Percentiles rank a stretch among this genome's conserved stretches.
These are phyloP conservation scores for Calendula officinalis DNA, from an alignment of 129 eudicot genomes.

Conservation along the genomic window DNA sequence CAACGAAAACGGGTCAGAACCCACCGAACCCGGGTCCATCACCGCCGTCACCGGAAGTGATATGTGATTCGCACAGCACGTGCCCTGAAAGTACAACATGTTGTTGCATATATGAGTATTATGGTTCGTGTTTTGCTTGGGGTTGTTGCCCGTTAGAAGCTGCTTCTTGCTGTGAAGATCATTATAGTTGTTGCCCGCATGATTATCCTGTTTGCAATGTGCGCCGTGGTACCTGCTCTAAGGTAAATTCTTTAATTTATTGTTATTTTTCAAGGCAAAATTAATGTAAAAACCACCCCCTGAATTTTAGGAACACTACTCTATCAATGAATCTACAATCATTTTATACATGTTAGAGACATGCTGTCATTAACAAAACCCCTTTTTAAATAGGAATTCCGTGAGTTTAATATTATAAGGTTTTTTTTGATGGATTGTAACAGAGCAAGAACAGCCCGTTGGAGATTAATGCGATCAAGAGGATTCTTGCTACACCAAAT, in stretches of 20 bases:
- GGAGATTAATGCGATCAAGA: slow-evolving; percentile 50
- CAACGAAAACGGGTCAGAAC: slow-evolving; percentile 22
- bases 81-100: slow-evolving; percentile 80
- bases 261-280: neutral
- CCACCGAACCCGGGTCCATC: slow-evolving; percentile 93
- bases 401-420: too few species aligned
- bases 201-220: slow-evolving; percentile 79
- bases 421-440: slow-evolving; percentile 1
- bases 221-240: slow-evolving; percentile 63
- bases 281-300: too few species aligned
- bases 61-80: slow-evolving; percentile 64
- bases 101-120: slow-evolving; percentile 69
- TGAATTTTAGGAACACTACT: too few species aligned
- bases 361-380: too few species aligned
- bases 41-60: slow-evolving; percentile 66
- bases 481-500: slow-evolving; percentile 55
- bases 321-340: too few species aligned
- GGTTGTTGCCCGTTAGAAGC: slow-evolving; percentile 89
- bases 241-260: slow-evolving; percentile 27
- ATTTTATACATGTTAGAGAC: too few species aligned
- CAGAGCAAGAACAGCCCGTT: slow-evolving; percentile 85
- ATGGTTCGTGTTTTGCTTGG: slow-evolving; percentile 72
- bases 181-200: slow-evolving; percentile 89
- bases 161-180: slow-evolving; percentile 89
- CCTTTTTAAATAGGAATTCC: too few species aligned